Evolutionary conservation across 805 yeast genomes (phyloP).

Genomic region (Torulaspora quercuum): DNA sequence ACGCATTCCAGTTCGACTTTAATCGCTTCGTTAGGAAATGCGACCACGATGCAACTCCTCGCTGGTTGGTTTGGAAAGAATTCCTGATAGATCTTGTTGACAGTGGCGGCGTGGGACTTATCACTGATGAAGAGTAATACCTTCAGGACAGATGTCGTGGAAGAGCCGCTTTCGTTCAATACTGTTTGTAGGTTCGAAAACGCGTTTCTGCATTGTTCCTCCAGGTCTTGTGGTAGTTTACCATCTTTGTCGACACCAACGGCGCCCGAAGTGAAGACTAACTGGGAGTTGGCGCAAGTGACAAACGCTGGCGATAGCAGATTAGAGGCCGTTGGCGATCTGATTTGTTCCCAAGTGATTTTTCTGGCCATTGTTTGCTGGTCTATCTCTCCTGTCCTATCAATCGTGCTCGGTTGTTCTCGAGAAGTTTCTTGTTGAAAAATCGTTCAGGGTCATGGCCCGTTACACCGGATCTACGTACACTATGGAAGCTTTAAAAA

Average conservation of each 20-base stretch:
- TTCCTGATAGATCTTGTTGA: constrained; percentile 47
- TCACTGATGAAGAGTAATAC: constrained; percentile 48
- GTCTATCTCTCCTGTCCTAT: not conserved
- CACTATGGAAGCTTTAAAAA: no score
- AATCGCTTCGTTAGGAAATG: constrained; percentile 48
- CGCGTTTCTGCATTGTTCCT: constrained; percentile 45
- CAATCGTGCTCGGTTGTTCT: no score
- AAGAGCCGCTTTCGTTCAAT: constrained; percentile 45
- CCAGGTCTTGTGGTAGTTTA: constrained; percentile 42
- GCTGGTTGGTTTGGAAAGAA: constrained; percentile 50
- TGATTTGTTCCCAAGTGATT: constrained; percentile 39
- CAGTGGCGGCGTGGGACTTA: constrained; percentile 40
- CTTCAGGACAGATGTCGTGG: constrained; percentile 46
- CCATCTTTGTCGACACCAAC: constrained; percentile 45
- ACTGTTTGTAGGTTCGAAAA: constrained; percentile 43
- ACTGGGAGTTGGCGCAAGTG: constrained; percentile 37
- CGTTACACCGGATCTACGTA: no score
- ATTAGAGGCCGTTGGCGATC: constrained; percentile 27
- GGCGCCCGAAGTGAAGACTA: constrained; percentile 49
- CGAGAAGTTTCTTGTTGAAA: no score
- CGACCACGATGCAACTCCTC: constrained; percentile 50
- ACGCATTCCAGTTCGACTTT: constrained; percentile 53
- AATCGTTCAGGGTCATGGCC: not conserved
- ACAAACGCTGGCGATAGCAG: constrained; percentile 43
- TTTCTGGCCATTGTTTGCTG: constrained; percentile 26